A percentile compares a stretch with the other conserved stretches of the same genome.
Evolutionary conservation across 345 rosid genomes (phyloP).

Genomic region (Euphorbia pulcherrima): DNA sequence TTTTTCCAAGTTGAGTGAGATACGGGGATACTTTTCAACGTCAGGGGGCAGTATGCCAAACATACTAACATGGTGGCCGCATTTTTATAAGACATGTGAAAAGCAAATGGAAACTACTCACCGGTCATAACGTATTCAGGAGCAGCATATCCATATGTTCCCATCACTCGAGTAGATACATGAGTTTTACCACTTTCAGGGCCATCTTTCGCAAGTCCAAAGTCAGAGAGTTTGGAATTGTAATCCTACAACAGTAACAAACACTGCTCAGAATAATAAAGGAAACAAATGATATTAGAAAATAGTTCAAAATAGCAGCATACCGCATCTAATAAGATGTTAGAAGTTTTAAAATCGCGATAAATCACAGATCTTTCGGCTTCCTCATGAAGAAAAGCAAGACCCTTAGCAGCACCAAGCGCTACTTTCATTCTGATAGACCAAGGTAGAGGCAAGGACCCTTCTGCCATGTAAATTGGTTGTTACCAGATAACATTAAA

Average conservation of each 20-base stretch:
- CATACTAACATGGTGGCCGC: no score
- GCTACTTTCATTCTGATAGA: constrained; percentile 44
- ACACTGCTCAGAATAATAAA: background rate
- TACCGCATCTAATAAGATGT: constrained; percentile 41
- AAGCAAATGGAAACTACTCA: constrained; percentile 9
- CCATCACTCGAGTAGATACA: constrained; percentile 46
- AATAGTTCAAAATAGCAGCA: background rate
- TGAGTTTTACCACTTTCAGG: constrained; percentile 42
- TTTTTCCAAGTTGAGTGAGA: no score
- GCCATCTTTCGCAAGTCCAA: constrained; percentile 47
- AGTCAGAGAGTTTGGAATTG: constrained; percentile 44
- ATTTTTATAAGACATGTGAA: background rate
- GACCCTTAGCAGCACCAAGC: constrained; percentile 43
- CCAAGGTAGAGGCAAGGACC: constrained; percentile 43
- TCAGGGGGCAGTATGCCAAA: no score
- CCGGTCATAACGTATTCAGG: constrained; percentile 46
- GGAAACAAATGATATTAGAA: background rate
- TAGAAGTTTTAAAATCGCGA: constrained; percentile 44
- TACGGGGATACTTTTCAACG: no score
- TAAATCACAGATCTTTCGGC: constrained; percentile 42
- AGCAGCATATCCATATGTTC: constrained; percentile 45
- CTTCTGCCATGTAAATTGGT: constrained; percentile 32
- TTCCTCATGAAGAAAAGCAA: constrained; percentile 39
- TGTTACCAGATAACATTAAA: constrained; percentile 30
- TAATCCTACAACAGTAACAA: constrained; percentile 25